A percentile compares a stretch with the other conserved stretches of the same genome.
Conservation (phyloP, 1,284 basidiomycete genomes). For the Malassezia equina region DNA sequence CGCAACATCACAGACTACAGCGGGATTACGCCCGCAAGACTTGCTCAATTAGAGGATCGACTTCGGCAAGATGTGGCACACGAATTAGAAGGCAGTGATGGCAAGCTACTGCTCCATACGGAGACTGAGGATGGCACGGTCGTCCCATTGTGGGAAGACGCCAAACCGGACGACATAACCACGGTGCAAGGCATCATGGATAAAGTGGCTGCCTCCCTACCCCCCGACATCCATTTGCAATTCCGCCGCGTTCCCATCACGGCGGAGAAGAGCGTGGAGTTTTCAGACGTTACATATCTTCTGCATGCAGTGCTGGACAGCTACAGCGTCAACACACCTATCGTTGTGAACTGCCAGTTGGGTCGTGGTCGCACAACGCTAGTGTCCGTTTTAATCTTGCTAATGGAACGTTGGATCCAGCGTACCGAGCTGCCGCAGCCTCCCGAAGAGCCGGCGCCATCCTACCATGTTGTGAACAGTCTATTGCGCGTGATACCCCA, state of each 20-base stretch:
- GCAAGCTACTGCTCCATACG: conserved; percentile 76
- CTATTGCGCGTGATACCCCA: conserved; percentile 82
- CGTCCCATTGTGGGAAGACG: conserved; percentile 90
- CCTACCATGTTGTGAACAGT: conserved; percentile 60
- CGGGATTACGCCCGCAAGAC: conserved; percentile 41
- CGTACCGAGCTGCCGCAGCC: background rate
- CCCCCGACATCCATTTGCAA: conserved; percentile 56
- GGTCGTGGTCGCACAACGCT: conserved; percentile 87
- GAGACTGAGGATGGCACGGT: conserved; percentile 80
- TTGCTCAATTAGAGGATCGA: conserved; percentile 61
- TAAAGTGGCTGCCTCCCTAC: conserved; percentile 23
- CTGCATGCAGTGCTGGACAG: conserved; percentile 73
- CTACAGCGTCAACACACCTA: conserved; percentile 61
- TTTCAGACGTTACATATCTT: conserved; percentile 51
- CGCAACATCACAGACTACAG: conserved; percentile 43
- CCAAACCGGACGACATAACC: conserved; percentile 63
- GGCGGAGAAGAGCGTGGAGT: conserved; percentile 52
- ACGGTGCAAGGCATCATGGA: conserved; percentile 83
- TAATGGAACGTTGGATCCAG: conserved; percentile 47
- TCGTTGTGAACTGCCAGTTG: conserved; percentile 92
- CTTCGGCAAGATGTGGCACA: conserved; percentile 77
- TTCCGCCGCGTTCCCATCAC: conserved; percentile 87
- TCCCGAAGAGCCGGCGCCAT: background rate
- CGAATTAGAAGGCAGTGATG: conserved; percentile 73
- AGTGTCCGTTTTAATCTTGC: conserved; percentile 72